These are phyloP conservation scores for Hysterium pulicare DNA, from an alignment of 2,329 filamentous ascomycete genomes.

Conservation along the genomic window DNA sequence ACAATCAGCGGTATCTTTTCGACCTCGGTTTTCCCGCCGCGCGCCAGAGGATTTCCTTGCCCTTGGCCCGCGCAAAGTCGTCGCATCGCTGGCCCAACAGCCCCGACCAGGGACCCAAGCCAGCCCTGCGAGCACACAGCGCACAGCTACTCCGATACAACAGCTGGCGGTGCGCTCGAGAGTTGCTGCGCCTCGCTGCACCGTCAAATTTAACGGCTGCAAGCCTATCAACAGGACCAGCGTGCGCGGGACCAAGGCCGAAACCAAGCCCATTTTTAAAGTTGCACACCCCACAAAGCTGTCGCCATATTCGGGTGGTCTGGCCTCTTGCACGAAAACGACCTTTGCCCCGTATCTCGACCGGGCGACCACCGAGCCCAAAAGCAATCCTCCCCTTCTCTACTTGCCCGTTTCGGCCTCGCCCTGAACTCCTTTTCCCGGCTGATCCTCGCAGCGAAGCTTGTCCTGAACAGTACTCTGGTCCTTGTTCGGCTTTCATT, in stretches of 20 bases:
- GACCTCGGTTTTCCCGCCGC: neutral
- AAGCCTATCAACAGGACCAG: constrained; percentile 14
- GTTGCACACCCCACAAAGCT: constrained; percentile 12
- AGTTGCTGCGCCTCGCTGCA: constrained; percentile 4
- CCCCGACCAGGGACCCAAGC: neutral
- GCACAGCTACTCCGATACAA: too few relatives aligned
- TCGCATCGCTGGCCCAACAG: constrained; percentile 5
- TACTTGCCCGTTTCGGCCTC: constrained; percentile 18
- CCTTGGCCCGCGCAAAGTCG: constrained; percentile 5
- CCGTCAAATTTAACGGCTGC: constrained; percentile 10
- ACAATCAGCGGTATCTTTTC: neutral
- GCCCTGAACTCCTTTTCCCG: constrained; percentile 25
- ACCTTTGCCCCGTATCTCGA: constrained; percentile 16
- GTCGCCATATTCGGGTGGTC: neutral
- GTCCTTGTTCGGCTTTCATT: constrained; percentile 9
- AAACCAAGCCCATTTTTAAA: constrained; percentile 12
- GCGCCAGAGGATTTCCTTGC: neutral
- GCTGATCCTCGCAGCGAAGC: constrained; percentile 25
- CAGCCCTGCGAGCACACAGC: constrained; percentile 1
- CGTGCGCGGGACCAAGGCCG: constrained; percentile 16
- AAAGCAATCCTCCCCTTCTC: constrained; percentile 15
- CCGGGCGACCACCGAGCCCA: constrained; percentile 11
- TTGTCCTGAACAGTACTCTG: constrained; percentile 10
- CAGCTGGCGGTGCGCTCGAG: neutral
- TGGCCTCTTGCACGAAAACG: constrained; percentile 7